phyloP scores from a whole-genome alignment of 306 rosid genomes.

The Amphicarpaea edgeworthii region DNA sequence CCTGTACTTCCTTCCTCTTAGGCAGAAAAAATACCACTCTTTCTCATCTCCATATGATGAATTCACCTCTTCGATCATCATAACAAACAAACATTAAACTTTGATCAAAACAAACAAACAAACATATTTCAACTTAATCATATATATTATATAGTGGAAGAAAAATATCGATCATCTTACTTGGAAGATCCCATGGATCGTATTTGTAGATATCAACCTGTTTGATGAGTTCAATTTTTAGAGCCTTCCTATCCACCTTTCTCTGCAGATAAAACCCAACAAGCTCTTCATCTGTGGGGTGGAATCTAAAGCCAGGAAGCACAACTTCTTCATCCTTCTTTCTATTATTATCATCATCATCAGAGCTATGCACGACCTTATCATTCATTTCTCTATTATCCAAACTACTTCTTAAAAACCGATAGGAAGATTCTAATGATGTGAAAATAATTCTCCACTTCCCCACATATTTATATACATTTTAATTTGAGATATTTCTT shows the following conservation, averaged over 20 bases:
- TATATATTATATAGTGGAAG: no score
- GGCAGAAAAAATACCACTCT: constrained; percentile 79
- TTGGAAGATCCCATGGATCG: constrained; percentile 99
- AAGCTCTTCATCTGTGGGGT: constrained; percentile 96
- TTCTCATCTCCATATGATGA: constrained; percentile 55
- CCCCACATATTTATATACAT: constrained; percentile 12
- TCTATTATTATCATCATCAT: no score
- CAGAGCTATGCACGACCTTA: constrained; percentile 12
- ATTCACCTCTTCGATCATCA: constrained; percentile 55
- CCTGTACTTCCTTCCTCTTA: constrained; percentile 84
- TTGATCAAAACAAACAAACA: no score
- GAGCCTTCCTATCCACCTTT: constrained; percentile 76
- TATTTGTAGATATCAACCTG: constrained; percentile 90
- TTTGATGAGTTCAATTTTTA: constrained; percentile 77
- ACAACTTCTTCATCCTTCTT: constrained; percentile 52
- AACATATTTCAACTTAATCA: no score
- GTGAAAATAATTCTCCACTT: constrained; percentile 2
- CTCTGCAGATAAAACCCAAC: constrained; percentile 79
- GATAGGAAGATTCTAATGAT: constrained; percentile 42
- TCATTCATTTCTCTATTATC: constrained; percentile 45
- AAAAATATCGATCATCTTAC: no score
- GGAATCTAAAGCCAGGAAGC: constrained; percentile 94
- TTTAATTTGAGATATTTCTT: background rate
- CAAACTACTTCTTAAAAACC: background rate
- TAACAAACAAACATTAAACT: no score